These are phyloP conservation scores for Heliocybe sulcata DNA, from an alignment of 1,284 basidiomycete species.

Conservation along the genomic window DNA sequence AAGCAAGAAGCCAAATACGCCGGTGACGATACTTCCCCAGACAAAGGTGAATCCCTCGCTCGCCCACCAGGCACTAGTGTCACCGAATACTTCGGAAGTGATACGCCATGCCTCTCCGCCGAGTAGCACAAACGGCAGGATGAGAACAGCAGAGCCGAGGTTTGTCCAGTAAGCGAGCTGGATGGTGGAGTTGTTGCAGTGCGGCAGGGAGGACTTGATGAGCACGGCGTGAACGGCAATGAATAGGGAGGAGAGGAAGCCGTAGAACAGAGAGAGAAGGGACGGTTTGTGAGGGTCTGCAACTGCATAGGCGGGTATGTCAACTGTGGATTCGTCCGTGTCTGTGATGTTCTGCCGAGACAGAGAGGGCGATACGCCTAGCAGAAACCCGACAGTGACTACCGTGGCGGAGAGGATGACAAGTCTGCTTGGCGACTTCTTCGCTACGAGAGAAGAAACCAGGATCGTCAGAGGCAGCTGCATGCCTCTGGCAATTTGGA, in stretches of 20 bases:
- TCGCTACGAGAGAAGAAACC: constrained; percentile 47
- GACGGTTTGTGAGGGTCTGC: constrained; percentile 35
- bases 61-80: constrained; percentile 25
- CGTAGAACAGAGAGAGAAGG: constrained; percentile 53
- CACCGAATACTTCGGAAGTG: constrained; percentile 25
- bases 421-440: constrained; percentile 35
- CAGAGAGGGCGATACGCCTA: constrained; percentile 47
- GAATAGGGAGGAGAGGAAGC: constrained; percentile 62
- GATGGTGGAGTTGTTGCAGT: constrained; percentile 63
- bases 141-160: constrained; percentile 53
- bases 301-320: constrained; percentile 14
- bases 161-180: constrained; percentile 75
- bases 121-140: constrained; percentile 54
- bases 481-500: constrained; percentile 77
- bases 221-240: constrained; percentile 70
- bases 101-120: constrained; percentile 34
- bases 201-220: constrained; percentile 60
- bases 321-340: too few relatives aligned
- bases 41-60: constrained; percentile 52
- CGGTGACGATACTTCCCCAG: constrained; percentile 59
- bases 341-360: constrained; percentile 4
- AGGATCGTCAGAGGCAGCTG: constrained; percentile 70
- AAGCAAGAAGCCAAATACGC: constrained; percentile 66
- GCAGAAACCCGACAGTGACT: constrained; percentile 57
- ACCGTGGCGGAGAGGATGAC: constrained; percentile 46